Percentiles rank a stretch among this genome's conserved stretches.
These are phyloP conservation scores for Rutstroemia sydowiana DNA, from an alignment of 2,329 filamentous ascomycete genomes.

Conservation along the genomic window DNA sequence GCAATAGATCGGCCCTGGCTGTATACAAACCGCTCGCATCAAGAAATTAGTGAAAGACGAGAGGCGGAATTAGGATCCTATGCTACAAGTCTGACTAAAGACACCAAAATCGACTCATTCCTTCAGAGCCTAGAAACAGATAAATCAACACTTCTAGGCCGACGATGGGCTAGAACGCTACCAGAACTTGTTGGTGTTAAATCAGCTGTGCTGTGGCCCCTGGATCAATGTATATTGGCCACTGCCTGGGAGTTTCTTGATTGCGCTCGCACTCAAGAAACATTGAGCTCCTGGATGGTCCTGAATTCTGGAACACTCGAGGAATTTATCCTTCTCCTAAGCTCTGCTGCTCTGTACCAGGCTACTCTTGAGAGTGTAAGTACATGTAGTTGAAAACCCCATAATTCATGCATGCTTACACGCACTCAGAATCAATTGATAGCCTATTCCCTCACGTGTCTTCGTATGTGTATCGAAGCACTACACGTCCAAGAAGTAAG, in stretches of 20 bases:
- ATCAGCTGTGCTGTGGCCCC: slow-evolving; percentile 4
- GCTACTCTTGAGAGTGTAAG: slow-evolving; percentile 1
- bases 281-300: neutral
- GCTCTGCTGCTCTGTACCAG: slow-evolving; percentile 4
- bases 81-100: neutral
- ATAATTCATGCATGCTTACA: neutral
- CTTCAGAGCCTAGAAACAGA: neutral
- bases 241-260: slow-evolving; percentile 8
- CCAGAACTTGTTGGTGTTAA: neutral
- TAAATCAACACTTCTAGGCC: neutral
- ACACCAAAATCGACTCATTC: neutral
- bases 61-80: neutral
- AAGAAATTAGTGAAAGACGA: neutral
- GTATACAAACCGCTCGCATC: neutral
- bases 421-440: slow-evolving; percentile 16
- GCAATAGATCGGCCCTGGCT: neutral
- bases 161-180: neutral
- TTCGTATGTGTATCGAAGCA: slow-evolving; percentile 15
- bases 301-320: neutral
- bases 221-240: slow-evolving; percentile 7
- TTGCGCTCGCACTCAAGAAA: neutral
- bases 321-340: neutral
- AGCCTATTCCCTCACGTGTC: slow-evolving; percentile 17
- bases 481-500: slow-evolving; percentile 5
- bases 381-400: too few relatives aligned